Evolutionary conservation across 805 yeast genomes (phyloP).

Genomic region (Yarrowia osloensis): DNA sequence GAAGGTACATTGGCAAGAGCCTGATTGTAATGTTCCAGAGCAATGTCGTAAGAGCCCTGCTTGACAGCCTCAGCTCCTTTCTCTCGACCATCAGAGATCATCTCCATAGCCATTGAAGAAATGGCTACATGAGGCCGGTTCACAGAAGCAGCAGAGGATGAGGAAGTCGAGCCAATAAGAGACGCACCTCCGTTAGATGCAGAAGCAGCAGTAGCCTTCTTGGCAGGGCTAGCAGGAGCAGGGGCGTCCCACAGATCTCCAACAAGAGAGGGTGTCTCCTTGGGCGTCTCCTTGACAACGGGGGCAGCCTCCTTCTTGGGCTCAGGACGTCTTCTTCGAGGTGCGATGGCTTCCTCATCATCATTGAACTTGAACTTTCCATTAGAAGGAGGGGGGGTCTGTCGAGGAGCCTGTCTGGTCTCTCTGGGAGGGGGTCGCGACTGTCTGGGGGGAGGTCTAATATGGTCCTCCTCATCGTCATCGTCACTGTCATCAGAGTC

Average conservation of each 20-base stretch:
- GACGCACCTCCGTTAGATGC: not conserved
- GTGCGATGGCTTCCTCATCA: slow-evolving; percentile 11
- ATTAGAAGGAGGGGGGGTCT: not conserved
- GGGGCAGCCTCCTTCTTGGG: not conserved
- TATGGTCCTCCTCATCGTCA: slow-evolving; percentile 11
- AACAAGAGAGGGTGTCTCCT: not conserved
- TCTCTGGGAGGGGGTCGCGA: not conserved
- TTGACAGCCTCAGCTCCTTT: slow-evolving; percentile 66
- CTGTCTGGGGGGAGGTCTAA: slow-evolving; percentile 31
- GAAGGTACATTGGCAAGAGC: slow-evolving; percentile 61
- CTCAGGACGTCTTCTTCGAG: slow-evolving; percentile 17
- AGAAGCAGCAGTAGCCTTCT: not conserved
- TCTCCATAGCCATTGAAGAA: slow-evolving; percentile 41
- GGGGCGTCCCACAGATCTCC: slow-evolving; percentile 22
- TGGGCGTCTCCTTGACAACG: not conserved
- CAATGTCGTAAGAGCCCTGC: slow-evolving; percentile 77
- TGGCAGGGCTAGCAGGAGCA: slow-evolving; percentile 23
- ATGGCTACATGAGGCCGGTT: slow-evolving; percentile 36
- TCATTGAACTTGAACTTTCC: slow-evolving; percentile 20
- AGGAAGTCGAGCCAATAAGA: slow-evolving; percentile 29
- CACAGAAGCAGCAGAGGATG: slow-evolving; percentile 33
- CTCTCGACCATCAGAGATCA: slow-evolving; percentile 39
- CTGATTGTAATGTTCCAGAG: slow-evolving; percentile 61
- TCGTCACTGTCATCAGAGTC: slow-evolving; percentile 25
- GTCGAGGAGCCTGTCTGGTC: not conserved